Evolutionary conservation across 257 asterid genomes (phyloP), one percentile per base, ranked within the genome.

Genomic region (Primulina huaijiensis): DNA sequence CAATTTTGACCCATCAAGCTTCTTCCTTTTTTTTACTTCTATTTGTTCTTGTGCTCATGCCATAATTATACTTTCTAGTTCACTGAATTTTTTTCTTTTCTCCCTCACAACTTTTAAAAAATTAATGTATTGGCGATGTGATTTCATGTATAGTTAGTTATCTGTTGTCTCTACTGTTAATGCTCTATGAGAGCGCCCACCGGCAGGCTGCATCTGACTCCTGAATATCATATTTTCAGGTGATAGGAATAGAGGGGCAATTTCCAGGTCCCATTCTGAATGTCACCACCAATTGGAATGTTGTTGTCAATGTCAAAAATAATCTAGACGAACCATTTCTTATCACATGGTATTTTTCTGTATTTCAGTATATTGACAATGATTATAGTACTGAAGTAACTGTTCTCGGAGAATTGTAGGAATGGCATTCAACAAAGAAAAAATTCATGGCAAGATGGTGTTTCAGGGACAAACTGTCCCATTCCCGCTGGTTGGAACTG

Each of bases 401-500:
- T 62, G 69, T 76, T 72, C 38, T 76, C 67, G 37, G 63, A 74
- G 75, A 60, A 82, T 52, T 82, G 82, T 89, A 92, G 98, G 98
- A 90, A 90, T 57, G 98, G 98, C 59, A 76, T 92, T 75, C 97
- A 92, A 60, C 93, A 83, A 33, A 80, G 97, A 59, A 90, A 90
- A 72, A 88, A 87, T 75, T 85, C 96, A 7, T 92, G 96, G 97
- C 97, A 92, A 79, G 98, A 92, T 79, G 98, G 98, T 53, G 95
- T 92, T 68, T 80, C 87, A 10, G 98, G 98, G 52, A 92, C 97
- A 21, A 92, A 88, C 80, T 92, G 98, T 74, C 97, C 98, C 33
- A 90, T 92, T 64, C 98, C 97, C 20, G 82, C 90, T 30, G 93
- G 98, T 62, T 90, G 96, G 97, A 92, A 92, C 68, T 92, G 98